Percentiles rank a stretch among this genome's conserved stretches.
phyloP scores from a whole-genome alignment of 2,329 filamentous ascomycete genomes.

The Fusarium compactum region DNA sequence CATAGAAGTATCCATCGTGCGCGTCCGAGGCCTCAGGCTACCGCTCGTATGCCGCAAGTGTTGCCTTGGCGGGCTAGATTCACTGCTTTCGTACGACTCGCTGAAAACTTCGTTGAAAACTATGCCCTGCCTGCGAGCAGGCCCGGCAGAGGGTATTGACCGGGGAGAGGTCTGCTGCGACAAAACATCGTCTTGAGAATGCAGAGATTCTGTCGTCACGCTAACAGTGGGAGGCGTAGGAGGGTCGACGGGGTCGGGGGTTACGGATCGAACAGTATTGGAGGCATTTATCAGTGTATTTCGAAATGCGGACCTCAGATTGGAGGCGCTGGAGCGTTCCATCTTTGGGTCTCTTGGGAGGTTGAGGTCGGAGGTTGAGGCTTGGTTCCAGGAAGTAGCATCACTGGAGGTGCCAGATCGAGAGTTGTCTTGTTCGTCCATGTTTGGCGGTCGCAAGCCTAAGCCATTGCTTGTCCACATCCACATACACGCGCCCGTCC shows the following conservation, averaged over 20 bases:
- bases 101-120: conserved; percentile 70
- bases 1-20: conserved; percentile 68
- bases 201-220: conserved; percentile 41
- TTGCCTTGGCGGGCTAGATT: conserved; percentile 55
- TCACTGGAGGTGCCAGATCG: conserved; percentile 54
- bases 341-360: conserved; percentile 48
- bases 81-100: conserved; percentile 62
- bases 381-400: conserved; percentile 51
- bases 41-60: conserved; percentile 51
- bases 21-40: conserved; percentile 64
- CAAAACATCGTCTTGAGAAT: conserved; percentile 42
- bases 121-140: conserved; percentile 67
- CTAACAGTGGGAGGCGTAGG: conserved; percentile 41
- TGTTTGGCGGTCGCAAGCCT: conserved; percentile 59
- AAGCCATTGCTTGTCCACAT: conserved; percentile 58
- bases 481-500: conserved; percentile 52
- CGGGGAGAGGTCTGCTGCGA: conserved; percentile 52
- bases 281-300: conserved; percentile 49
- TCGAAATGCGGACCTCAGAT: conserved; percentile 52
- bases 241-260: conserved; percentile 67
- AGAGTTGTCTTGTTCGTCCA: conserved; percentile 58
- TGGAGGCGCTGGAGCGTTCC: conserved; percentile 53
- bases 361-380: conserved; percentile 48
- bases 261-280: conserved; percentile 72
- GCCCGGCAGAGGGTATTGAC: conserved; percentile 48